A percentile compares a stretch with the other conserved stretches of the same genome.
phyloP scores from a whole-genome alignment of 179 eudicot genomes.

The Sideroxylon spinosum region DNA sequence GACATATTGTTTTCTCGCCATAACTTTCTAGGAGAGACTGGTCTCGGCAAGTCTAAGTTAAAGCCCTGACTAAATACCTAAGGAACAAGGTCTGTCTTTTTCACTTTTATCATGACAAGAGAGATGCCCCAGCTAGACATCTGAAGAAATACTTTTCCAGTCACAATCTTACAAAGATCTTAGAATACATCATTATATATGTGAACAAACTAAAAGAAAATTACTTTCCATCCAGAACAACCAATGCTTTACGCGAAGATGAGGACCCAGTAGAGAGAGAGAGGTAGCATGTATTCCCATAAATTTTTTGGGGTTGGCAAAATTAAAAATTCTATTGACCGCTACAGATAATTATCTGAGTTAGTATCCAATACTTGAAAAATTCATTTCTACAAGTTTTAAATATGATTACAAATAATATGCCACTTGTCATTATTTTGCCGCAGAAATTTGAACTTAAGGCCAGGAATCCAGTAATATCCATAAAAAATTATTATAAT shows the following conservation, averaged over 20 bases:
- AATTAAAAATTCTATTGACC: not conserved
- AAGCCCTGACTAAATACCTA: not conserved
- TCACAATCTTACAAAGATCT: slow-evolving; percentile 8
- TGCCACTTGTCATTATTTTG: not conserved
- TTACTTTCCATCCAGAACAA: not conserved
- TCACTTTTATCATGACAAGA: not conserved
- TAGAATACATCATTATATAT: too few species aligned
- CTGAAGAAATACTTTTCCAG: slow-evolving; percentile 6
- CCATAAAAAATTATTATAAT: not conserved
- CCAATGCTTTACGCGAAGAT: not conserved
- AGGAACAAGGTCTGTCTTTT: slow-evolving; percentile 1
- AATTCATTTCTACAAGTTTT: not conserved
- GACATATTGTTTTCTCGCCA: too few species aligned
- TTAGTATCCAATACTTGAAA: too few species aligned
- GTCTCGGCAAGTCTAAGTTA: not conserved
- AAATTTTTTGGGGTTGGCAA: not conserved
- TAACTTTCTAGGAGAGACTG: not conserved
- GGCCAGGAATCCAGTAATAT: not conserved
- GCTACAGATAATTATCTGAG: not conserved
- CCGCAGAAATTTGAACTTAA: not conserved
- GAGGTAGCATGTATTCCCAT: not conserved
- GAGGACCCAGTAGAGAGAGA: not conserved
- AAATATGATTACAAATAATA: not conserved
- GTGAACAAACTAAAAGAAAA: not conserved
- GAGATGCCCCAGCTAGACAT: not conserved